Percentiles rank a stretch among this genome's conserved stretches.
Conservation (phyloP, 2,329 filamentous ascomycete genomes). For the Xylariaceae sp. region DNA sequence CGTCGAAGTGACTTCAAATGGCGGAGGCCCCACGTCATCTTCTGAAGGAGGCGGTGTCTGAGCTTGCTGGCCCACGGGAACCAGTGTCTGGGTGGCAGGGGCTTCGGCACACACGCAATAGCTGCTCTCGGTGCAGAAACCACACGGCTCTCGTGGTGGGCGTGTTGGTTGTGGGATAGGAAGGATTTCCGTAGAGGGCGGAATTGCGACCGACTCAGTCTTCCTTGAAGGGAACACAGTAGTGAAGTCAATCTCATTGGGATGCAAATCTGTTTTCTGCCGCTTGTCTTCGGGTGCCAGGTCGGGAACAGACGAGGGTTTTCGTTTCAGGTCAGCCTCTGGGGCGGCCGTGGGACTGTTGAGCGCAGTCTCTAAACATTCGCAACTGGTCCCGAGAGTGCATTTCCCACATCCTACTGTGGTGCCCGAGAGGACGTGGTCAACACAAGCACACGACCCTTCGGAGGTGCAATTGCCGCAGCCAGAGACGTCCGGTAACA, state of each 20-base stretch:
- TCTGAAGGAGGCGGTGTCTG: constrained; percentile 59
- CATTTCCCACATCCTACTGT: constrained; percentile 63
- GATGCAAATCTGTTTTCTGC: constrained; percentile 45
- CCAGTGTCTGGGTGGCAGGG: constrained; percentile 38
- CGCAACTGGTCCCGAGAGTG: constrained; percentile 57
- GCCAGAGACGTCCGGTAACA: constrained; percentile 36
- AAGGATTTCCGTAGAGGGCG: constrained; percentile 32
- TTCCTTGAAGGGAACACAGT: constrained; percentile 53
- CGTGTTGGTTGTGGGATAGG: constrained; percentile 25
- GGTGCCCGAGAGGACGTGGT: constrained; percentile 53
- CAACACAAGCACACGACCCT: constrained; percentile 55
- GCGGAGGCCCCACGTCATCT: constrained; percentile 53
- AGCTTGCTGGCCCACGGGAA: constrained; percentile 44
- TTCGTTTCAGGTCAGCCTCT: constrained; percentile 47
- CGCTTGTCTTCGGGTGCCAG: constrained; percentile 51
- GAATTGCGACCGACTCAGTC: constrained; percentile 34
- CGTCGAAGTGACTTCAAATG: constrained; percentile 56
- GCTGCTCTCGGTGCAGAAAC: constrained; percentile 77
- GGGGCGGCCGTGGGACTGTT: constrained; percentile 33
- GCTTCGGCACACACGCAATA: constrained; percentile 76
- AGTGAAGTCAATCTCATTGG: constrained; percentile 71
- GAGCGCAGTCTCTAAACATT: constrained; percentile 51
- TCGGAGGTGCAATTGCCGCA: constrained; percentile 55
- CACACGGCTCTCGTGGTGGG: constrained; percentile 64
- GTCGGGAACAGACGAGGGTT: constrained; percentile 43